Evolutionary conservation across 768 basidiomycete genomes (phyloP), one percentile per base, ranked within the genome.

Genomic region (Roridomyces roridus): DNA sequence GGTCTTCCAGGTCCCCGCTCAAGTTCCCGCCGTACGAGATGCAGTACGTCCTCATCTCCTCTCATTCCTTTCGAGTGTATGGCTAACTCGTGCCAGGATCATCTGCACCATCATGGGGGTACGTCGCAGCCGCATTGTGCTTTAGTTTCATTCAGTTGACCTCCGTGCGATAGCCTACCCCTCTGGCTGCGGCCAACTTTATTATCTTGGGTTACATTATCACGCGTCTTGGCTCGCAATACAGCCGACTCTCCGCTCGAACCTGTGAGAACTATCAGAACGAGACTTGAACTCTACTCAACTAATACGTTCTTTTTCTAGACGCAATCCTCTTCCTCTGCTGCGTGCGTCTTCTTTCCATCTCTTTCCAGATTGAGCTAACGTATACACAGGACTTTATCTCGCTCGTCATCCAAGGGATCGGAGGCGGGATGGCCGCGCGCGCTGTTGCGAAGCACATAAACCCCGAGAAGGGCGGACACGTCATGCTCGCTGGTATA

Each of bases 401-500:
- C 29, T 81, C 87, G 10, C 76, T 91, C 24, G 69, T 84, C n/a
- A 69, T 88, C 2, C 88, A 91, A 71, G 87, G 81, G 25, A 69
- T 80, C 17, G 88, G 88, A 35, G 88, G 88, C 23, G 87, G 80
- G 0, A 64, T 77, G 20, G 86, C 86, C 0, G 75, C 81, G 5
- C 66, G 68, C 1, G 78, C 71, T 7, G 68, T 58, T 1, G 63
- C 58, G 15, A 47, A 64, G n/a, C 50, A 10, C 17, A 21, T 5
- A 0, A 37, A 53, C 34, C 58, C 51, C 24, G 57, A 34, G 29
- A 36, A 42, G 4, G 63, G 59, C 11, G 63, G 56, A 17, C 24
- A 60, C 44, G 37, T 60, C 47, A 64, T 60, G 59, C 55, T 60
- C 6, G 63, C 47, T 3, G 59, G 59, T 11, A 60, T 64, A 29